Evolutionary conservation across 1,139 yeast species (phyloP).

Genomic region (Suhomyces maxii): DNA sequence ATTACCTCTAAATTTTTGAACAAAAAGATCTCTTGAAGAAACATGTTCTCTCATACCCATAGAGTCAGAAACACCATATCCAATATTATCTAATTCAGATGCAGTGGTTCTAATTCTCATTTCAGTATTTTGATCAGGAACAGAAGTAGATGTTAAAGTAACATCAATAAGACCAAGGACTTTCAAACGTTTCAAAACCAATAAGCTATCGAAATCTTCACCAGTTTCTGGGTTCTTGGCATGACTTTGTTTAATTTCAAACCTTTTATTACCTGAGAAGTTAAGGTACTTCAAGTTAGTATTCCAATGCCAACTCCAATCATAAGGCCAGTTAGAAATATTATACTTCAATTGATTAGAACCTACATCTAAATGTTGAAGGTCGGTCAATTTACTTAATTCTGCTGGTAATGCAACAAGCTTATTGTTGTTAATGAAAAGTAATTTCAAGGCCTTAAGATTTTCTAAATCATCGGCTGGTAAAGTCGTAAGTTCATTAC

Average conservation of each 20-base stretch:
- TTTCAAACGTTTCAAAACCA: conserved; percentile 67
- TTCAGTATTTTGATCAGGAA: conserved; percentile 85
- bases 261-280: conserved; percentile 87
- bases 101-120: conserved; percentile 91
- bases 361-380: conserved; percentile 84
- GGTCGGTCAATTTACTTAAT: conserved; percentile 62
- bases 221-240: conserved; percentile 46
- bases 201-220: conserved; percentile 71
- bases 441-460: conserved; percentile 55
- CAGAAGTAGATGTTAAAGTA: conserved; percentile 77
- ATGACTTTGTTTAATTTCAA: conserved; percentile 76
- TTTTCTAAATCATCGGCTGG: conserved; percentile 84
- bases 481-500: conserved; percentile 73
- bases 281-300: conserved; percentile 74
- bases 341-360: conserved; percentile 89
- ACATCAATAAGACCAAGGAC: conserved; percentile 93
- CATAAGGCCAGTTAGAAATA: conserved; percentile 91
- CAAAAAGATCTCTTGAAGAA: conserved; percentile 78
- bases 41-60: conserved; percentile 70
- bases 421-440: conserved; percentile 80
- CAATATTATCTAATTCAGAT: conserved; percentile 73
- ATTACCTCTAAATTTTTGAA: conserved; percentile 85
- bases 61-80: conserved; percentile 90
- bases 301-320: conserved; percentile 97
- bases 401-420: conserved; percentile 89